Percentiles rank a stretch among this genome's conserved stretches.
Conservation (phyloP, 1,139 yeast genomes). For the Meyerozyma sp. region DNA sequence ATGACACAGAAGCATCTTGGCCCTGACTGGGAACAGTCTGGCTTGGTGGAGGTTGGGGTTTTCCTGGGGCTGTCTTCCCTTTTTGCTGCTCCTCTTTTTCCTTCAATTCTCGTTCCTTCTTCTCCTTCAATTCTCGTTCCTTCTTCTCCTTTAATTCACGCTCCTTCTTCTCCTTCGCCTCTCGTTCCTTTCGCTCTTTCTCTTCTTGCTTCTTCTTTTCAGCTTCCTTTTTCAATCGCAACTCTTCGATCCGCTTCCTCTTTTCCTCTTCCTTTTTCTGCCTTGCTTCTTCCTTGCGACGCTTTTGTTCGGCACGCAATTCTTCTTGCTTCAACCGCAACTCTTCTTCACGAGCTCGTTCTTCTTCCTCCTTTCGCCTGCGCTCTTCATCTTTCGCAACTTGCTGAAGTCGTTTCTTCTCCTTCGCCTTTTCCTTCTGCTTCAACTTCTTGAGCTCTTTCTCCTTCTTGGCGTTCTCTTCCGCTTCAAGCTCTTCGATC, state of each 20-base stretch:
- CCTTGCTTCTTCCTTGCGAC: conserved; percentile 44
- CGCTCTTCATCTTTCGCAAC: conserved; percentile 74
- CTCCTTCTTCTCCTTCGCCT: conserved; percentile 21
- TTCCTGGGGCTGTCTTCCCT: too few species aligned
- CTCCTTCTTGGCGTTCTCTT: conserved; percentile 62
- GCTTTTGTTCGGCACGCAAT: conserved; percentile 38
- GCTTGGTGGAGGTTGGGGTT: too few species aligned
- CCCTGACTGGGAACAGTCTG: too few species aligned
- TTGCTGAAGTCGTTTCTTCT: conserved; percentile 66
- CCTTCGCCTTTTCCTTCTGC: conserved; percentile 74
- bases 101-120: not conserved
- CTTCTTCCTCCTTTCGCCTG: conserved; percentile 53
- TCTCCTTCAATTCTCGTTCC: conserved; percentile 14
- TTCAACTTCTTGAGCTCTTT: conserved; percentile 65
- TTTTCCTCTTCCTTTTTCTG: conserved; percentile 53
- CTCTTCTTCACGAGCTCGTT: conserved; percentile 31
- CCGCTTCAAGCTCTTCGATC: conserved; percentile 76
- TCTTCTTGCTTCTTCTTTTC: conserved; percentile 40
- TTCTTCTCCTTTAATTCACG: conserved; percentile 20
- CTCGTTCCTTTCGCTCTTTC: conserved; percentile 18
- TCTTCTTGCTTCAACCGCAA: conserved; percentile 29
- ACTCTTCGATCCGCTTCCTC: conserved; percentile 35
- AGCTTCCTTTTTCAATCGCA: conserved; percentile 43
- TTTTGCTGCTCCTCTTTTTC: not conserved
- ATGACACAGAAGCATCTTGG: not conserved